These are phyloP conservation scores for Sugiyamaella sp. DNA, from an alignment of 1,139 yeast species.

Conservation along the genomic window DNA sequence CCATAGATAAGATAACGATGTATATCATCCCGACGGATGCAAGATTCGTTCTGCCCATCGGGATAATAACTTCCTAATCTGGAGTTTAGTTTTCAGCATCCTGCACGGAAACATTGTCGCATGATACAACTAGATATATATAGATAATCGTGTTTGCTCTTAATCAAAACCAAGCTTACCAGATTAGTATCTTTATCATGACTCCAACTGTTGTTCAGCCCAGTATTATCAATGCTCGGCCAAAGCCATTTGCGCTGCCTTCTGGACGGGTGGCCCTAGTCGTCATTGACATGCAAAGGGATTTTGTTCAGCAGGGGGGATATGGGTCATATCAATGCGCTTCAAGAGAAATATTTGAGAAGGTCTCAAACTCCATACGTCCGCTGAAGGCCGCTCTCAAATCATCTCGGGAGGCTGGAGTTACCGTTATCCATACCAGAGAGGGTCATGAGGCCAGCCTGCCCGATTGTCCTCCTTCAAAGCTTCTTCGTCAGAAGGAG, in stretches of 20 bases:
- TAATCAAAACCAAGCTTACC: too few relatives aligned
- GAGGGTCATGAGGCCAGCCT: constrained; percentile 38
- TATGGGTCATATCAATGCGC: constrained; percentile 40
- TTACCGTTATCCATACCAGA: constrained; percentile 38
- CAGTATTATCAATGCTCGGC: constrained; percentile 27
- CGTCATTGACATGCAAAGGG: constrained; percentile 41
- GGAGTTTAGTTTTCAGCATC: too few relatives aligned
- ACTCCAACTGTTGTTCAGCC: not conserved
- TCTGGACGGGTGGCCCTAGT: constrained; percentile 36
- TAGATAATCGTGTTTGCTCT: too few relatives aligned
- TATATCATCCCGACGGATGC: too few relatives aligned
- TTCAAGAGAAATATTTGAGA: constrained; percentile 33
- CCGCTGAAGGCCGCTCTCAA: constrained; percentile 29
- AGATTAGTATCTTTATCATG: too few relatives aligned
- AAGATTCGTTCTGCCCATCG: too few relatives aligned
- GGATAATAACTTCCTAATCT: too few relatives aligned
- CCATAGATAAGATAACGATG: too few relatives aligned
- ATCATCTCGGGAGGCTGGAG: constrained; percentile 35
- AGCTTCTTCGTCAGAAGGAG: constrained; percentile 33
- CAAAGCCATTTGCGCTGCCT: constrained; percentile 35
- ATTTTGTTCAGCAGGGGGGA: constrained; percentile 38
- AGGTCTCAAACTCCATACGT: constrained; percentile 34
- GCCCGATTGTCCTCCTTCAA: constrained; percentile 38
- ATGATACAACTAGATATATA: too few relatives aligned
- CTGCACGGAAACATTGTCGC: too few relatives aligned